Percentiles rank a stretch among this genome's conserved stretches.
Evolutionary conservation across 352 stramenopile genomes (phyloP).

Genomic region (Globisporangium heterothallicum): DNA sequence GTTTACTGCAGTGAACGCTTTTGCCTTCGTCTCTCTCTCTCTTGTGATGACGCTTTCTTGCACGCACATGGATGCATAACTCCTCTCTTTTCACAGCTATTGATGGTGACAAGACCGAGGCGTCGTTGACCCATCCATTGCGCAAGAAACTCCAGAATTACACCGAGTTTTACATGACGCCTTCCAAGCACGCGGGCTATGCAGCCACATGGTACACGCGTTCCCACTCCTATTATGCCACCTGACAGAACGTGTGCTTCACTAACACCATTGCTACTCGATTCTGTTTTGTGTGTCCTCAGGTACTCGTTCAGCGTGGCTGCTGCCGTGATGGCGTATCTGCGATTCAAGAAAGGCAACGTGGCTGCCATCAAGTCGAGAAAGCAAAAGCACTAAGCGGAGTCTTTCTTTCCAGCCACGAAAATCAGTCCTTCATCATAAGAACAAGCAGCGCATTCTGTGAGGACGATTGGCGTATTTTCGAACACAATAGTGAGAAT

Average conservation of each 20-base stretch:
- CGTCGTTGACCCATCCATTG: constrained; percentile 48
- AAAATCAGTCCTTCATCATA: too few relatives aligned
- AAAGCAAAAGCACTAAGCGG: not conserved
- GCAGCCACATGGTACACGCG: constrained; percentile 68
- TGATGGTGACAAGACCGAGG: constrained; percentile 20
- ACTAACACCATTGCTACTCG: too few relatives aligned
- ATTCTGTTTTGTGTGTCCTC: not conserved
- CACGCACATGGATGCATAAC: too few relatives aligned
- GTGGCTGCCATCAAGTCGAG: constrained; percentile 8
- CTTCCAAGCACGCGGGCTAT: constrained; percentile 80
- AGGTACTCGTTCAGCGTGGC: constrained; percentile 82
- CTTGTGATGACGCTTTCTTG: not conserved
- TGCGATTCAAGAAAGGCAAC: constrained; percentile 62
- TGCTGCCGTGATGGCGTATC: constrained; percentile 55
- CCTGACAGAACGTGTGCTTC: not conserved
- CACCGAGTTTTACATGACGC: constrained; percentile 88
- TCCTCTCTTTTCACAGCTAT: too few relatives aligned
- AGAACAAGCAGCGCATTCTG: too few relatives aligned
- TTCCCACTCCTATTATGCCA: not conserved
- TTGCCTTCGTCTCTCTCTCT: constrained; percentile 1
- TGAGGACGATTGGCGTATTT: too few relatives aligned
- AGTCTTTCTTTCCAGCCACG: not conserved
- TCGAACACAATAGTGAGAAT: too few relatives aligned
- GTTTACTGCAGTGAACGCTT: too few relatives aligned
- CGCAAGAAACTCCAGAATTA: constrained; percentile 78